Conservation (phyloP, 257 asterid genomes). For the Leonotis leonurus region DNA sequence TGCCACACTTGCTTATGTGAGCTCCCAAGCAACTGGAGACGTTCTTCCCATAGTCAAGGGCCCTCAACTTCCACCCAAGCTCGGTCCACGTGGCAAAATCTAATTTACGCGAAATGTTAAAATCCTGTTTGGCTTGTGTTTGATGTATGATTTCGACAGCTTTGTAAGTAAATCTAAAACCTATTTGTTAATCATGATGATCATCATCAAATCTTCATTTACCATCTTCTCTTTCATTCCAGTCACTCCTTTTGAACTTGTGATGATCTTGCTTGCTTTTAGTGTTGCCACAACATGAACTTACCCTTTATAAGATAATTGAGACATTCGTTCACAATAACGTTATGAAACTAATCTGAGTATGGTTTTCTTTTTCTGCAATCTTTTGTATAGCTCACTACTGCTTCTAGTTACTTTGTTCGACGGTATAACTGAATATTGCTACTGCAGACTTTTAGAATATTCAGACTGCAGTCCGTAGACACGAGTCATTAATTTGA, state of each 20-base stretch:
- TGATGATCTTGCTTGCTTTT: not conserved
- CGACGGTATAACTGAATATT: no score
- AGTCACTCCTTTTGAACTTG: not conserved
- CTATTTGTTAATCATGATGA: slow-evolving; percentile 22
- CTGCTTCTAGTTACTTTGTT: no score
- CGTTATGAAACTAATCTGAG: no score
- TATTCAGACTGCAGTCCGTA: not conserved
- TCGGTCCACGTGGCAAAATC: slow-evolving; percentile 81
- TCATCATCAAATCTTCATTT: slow-evolving; percentile 22
- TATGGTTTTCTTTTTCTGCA: no score
- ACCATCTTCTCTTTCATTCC: slow-evolving; percentile 11
- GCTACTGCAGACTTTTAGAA: no score
- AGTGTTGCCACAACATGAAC: not conserved
- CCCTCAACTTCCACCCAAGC: slow-evolving; percentile 88
- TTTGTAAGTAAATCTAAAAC: slow-evolving; percentile 53
- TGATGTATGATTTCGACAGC: slow-evolving; percentile 30
- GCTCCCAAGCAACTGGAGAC: slow-evolving; percentile 84
- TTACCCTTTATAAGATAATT: no score
- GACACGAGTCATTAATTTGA: slow-evolving; percentile 15
- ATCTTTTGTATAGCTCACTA: no score
- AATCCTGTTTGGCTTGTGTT: slow-evolving; percentile 12
- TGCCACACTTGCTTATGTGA: slow-evolving; percentile 66
- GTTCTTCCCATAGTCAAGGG: slow-evolving; percentile 85
- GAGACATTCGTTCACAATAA: no score
- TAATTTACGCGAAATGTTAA: slow-evolving; percentile 20